Percentiles rank a stretch among this genome's conserved stretches.
These are phyloP conservation scores for Isoetes engelmannii DNA, from an alignment of 83 land plant genomes.

Conservation along the genomic window DNA sequence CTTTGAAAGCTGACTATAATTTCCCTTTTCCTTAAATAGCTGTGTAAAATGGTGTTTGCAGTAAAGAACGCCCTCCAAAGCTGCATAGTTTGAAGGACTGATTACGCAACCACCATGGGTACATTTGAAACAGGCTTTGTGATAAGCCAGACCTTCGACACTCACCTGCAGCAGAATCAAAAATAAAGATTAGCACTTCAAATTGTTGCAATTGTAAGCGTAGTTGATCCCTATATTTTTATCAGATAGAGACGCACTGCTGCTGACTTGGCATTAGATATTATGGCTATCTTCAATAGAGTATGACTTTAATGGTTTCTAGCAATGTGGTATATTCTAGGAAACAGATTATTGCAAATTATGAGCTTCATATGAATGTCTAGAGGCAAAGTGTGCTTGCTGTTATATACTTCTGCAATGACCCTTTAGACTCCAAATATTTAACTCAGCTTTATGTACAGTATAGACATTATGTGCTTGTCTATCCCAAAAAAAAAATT, in stretches of 20 bases:
- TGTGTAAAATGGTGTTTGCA: slow-evolving; percentile 79
- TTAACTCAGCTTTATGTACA: no score
- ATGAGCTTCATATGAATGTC: no score
- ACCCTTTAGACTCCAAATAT: no score
- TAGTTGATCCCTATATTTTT: background rate
- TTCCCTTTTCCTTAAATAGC: slow-evolving; percentile 74
- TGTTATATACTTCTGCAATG: no score
- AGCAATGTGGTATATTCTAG: background rate
- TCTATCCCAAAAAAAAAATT: background rate
- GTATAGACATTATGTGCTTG: no score
- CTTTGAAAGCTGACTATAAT: slow-evolving; percentile 63
- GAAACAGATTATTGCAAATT: no score
- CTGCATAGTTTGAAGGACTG: slow-evolving; percentile 75
- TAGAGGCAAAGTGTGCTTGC: no score
- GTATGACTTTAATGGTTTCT: background rate
- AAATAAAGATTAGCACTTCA: background rate
- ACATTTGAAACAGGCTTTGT: slow-evolving; percentile 75
- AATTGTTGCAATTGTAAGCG: background rate
- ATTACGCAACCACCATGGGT: slow-evolving; percentile 73
- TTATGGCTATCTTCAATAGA: background rate
- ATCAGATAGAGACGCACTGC: background rate
- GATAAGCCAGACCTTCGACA: slow-evolving; percentile 69
- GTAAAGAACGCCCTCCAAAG: slow-evolving; percentile 69
- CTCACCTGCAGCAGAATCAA: slow-evolving; percentile 40
- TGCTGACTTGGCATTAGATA: background rate